These are phyloP conservation scores for Calonectria ilicicola DNA, from an alignment of 2,329 filamentous ascomycete species.

Conservation along the genomic window DNA sequence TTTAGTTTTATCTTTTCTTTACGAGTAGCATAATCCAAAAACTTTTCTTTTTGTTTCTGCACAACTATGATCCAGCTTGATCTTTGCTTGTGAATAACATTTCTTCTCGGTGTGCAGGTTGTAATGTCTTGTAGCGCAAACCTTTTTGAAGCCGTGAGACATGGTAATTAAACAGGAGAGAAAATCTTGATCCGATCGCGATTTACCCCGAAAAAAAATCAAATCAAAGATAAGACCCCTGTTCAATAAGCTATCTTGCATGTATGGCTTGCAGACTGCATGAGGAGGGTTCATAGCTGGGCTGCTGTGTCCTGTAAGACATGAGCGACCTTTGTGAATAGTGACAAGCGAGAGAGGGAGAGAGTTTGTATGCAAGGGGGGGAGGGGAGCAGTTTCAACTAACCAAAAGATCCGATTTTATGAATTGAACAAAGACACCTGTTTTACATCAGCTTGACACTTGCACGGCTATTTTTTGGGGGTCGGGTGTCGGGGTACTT, in stretches of 20 bases:
- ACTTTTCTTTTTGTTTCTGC: not conserved
- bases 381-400: not conserved
- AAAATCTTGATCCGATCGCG: not conserved
- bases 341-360: not conserved
- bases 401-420: not conserved
- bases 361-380: not conserved
- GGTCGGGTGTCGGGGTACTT: not conserved
- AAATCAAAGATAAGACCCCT: not conserved
- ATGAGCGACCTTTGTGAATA: too few relatives aligned
- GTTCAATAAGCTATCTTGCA: not conserved
- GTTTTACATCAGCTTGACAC: not conserved
- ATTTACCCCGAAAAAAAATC: not conserved
- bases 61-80: too few relatives aligned
- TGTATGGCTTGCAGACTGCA: not conserved
- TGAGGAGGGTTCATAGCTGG: not conserved
- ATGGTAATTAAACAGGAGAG: not conserved
- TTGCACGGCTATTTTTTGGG: too few relatives aligned
- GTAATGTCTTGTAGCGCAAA: too few relatives aligned
- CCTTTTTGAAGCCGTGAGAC: not conserved
- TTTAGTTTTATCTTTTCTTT: constrained; percentile 3
- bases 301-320: not conserved
- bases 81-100: not conserved
- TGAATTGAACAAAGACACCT: not conserved
- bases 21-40: constrained; percentile 8
- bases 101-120: too few relatives aligned